These are phyloP conservation scores for Kwoniella dejecticola DNA, from an alignment of 768 basidiomycete genomes.

Conservation along the genomic window DNA sequence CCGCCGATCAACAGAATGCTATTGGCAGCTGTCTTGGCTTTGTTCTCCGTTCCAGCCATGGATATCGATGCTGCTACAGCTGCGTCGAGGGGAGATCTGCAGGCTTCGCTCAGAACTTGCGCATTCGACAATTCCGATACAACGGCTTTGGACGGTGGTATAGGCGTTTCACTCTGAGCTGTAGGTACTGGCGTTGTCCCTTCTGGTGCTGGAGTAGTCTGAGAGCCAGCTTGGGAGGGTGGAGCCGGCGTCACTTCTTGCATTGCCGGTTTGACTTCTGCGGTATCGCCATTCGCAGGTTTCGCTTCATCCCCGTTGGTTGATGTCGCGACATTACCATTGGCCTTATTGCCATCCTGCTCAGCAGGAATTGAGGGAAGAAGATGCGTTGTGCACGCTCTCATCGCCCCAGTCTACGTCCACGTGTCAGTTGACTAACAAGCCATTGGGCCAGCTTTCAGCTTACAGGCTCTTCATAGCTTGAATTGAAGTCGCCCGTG, in stretches of 20 bases:
- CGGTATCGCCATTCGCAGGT: background rate
- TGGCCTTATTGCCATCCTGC: background rate
- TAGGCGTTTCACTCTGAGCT: background rate
- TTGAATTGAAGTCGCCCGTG: conserved; percentile 54
- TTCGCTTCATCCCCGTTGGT: background rate
- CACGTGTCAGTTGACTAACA: background rate
- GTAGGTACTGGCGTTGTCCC: conserved; percentile 5
- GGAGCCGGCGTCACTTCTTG: background rate
- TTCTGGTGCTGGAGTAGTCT: conserved; percentile 10
- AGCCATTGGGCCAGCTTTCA: background rate
- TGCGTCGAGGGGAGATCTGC: conserved; percentile 41
- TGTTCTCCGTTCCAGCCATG: conserved; percentile 41
- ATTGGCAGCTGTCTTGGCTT: conserved; percentile 36
- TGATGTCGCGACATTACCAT: too few relatives aligned
- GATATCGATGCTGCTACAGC: conserved; percentile 45
- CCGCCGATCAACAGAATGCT: conserved; percentile 48
- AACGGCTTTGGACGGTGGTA: background rate
- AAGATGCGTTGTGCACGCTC: conserved; percentile 29
- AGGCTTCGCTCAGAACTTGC: conserved; percentile 37
- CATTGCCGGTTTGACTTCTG: background rate
- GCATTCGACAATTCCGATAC: conserved; percentile 6
- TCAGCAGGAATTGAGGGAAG: conserved; percentile 6
- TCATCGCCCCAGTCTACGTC: conserved; percentile 42
- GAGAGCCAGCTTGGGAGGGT: background rate
- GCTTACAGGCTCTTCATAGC: conserved; percentile 58